Conservation (phyloP, 2,329 filamentous ascomycete species). For the Plenodomus lindquistii region DNA sequence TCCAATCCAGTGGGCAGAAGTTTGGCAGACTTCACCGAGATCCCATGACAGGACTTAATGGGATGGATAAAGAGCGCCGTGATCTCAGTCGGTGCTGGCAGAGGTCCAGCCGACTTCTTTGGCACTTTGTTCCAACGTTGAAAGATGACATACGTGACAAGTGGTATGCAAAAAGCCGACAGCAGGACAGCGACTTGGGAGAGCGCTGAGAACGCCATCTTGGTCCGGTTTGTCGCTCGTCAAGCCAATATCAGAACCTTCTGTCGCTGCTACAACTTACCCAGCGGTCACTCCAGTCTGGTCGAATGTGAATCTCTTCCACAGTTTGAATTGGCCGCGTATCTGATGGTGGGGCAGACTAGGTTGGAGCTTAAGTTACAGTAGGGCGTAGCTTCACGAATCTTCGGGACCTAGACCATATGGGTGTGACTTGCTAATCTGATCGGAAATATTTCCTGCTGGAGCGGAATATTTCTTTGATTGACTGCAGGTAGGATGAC, state of each 20-base stretch:
- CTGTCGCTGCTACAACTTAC: no score
- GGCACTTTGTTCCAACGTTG: slow-evolving; percentile 8
- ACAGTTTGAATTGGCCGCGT: no score
- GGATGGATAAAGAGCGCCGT: slow-evolving; percentile 63
- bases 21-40: slow-evolving; percentile 56
- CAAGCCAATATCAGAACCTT: not conserved
- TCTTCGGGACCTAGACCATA: not conserved
- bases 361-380: not conserved
- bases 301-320: no score
- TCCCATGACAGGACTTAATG: slow-evolving; percentile 68
- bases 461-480: not conserved
- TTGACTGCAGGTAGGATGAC: not conserved
- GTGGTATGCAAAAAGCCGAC: slow-evolving; percentile 32
- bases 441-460: not conserved
- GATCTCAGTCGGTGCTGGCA: slow-evolving; percentile 48
- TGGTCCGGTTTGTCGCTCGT: not conserved
- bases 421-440: not conserved
- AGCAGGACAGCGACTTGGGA: slow-evolving; percentile 31
- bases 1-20: slow-evolving; percentile 62
- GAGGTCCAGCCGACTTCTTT: slow-evolving; percentile 25
- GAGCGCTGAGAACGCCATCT: slow-evolving; percentile 29
- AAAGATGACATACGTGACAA: slow-evolving; percentile 37
- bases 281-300: no score
- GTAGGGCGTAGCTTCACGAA: not conserved
- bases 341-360: not conserved